Conservation (phyloP, 768 basidiomycete genomes). For the Mycena capillaripes region DNA sequence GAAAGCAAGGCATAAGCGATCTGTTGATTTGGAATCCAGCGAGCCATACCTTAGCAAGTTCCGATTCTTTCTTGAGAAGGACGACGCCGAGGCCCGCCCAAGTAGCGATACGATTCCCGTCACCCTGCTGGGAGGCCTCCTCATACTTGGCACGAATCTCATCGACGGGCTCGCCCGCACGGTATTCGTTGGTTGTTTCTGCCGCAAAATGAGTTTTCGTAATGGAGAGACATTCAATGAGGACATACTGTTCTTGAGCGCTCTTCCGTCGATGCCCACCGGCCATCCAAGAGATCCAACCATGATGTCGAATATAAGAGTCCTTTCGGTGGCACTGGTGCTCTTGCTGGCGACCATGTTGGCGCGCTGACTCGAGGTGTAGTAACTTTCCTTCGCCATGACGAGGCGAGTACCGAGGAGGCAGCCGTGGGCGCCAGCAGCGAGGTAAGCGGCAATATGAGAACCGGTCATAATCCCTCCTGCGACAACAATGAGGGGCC, state of each 20-base stretch:
- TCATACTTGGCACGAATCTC: neutral
- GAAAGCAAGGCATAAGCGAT: neutral
- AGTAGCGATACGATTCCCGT: neutral
- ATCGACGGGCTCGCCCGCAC: neutral
- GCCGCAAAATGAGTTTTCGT: neutral
- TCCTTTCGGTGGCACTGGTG: neutral
- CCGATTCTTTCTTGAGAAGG: neutral
- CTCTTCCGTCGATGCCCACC: neutral
- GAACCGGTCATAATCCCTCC: too few species aligned
- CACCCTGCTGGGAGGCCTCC: neutral
- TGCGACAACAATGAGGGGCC: neutral
- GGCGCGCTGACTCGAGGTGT: neutral
- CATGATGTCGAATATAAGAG: conserved; percentile 1
- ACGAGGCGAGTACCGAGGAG: too few species aligned
- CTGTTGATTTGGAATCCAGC: neutral
- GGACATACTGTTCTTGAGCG: neutral
- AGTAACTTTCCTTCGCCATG: conserved; percentile 17
- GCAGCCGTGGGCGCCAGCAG: too few species aligned
- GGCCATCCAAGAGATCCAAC: conserved; percentile 8
- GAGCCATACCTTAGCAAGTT: neutral
- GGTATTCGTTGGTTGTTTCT: neutral
- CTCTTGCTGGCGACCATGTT: neutral
- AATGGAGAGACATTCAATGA: neutral
- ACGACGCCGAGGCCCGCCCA: neutral
- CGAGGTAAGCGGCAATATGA: too few species aligned